Base-by-base conservation (phyloP, 768 basidiomycete species). In the Tylopilus sp. region DNA sequence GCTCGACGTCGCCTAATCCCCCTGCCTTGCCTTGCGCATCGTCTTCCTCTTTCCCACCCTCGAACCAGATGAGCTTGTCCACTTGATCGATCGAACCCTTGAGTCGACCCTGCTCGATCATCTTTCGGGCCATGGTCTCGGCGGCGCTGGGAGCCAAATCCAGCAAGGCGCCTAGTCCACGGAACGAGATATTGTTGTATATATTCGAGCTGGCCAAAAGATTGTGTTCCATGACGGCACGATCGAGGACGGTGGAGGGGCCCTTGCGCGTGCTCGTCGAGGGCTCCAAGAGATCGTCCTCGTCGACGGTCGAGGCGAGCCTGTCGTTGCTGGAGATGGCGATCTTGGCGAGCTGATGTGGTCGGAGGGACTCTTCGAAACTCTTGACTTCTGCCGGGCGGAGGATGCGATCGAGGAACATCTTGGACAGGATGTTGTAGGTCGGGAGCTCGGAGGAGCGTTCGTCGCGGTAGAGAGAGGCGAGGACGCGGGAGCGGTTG, bases 151-250 rank as follows among this genome's bases (percentile, higher is more conserved):
- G 89, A 4, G 91, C 88, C 57, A 98, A 74, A 65, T 93, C 91
- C 43, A 99, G 78, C 16, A 98, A 75, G 1, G 89, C 84, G 21
- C 97, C 97, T 11, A 98, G 73, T n/a, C 96, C 97, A 25, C 81
- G 76, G 72, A 98, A 98, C 25, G 92, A 91, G 74, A 99, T 97
- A 63, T 98, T 98, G 68, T 92, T 93, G 69, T 98, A 99, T 47
- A 98, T 93, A 63, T 94, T 92, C 4, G 94, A 96, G 69, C 93
- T 94, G 5, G 95, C 93, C 56, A 98, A 82, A 11, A 99, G 78
- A 70, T 99, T 99, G 73, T 99, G 97, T 68, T 99, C 97, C 87
- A 98, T 92, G 42, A 99, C 94, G 7, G 97, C 97, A 42, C 95
- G 84, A 69, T 98, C 97, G 38, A 99, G 80, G 19, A 99, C 95